Evolutionary conservation across 2,329 filamentous ascomycete genomes (phyloP), one percentile per base, ranked within the genome.

Genomic region (Colletotrichum trifolii): DNA sequence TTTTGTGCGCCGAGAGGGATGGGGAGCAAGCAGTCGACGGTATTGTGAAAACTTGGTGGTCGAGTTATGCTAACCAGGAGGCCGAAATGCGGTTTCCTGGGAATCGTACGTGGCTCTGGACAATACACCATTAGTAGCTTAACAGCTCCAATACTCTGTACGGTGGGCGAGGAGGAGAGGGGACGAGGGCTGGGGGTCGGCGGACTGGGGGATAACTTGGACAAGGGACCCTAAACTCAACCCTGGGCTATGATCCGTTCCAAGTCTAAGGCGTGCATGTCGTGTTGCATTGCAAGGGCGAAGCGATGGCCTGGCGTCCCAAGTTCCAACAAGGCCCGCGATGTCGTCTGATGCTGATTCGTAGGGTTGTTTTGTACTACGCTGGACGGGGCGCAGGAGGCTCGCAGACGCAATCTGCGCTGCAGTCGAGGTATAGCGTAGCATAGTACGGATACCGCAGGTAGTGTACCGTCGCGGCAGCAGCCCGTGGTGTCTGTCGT

Each of bases 271-370:
- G 54, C 60, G 60, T 52, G 48, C 60, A 60, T 64, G 42, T 47
- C 54, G 56, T n/a, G 55, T 54, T 46, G 55, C 55, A 49, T 60
- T 49, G 48, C 60, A 52, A 43, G 36, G 54, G 42, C 47, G 48
- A 25, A 46, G 42, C 55, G 36, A 49, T 35, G 43, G 46, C 54
- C 25, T 5, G 40, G 53, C 48, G 42, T 59, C 60, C 54, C 61
- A 54, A 64, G 50, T 64, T 65, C 62, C 62, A 54, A 55, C 57
- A 35, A 25, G 33, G 33, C 39, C 45, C 36, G 50, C 38, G 33
- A 36, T 54, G 15, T 48, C 40, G 50, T 49, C 57, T 65, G 62
- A 61, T 64, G 61, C 57, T 65, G 62, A 61, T 64, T 65, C 57
- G 61, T 38, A 40, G 33, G 45, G 13, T 25, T 49, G 49, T 38